Percentiles rank a stretch among this genome's conserved stretches.
phyloP scores from a whole-genome alignment of 2,329 filamentous ascomycete genomes.

The Chaetomium olivaceum region DNA sequence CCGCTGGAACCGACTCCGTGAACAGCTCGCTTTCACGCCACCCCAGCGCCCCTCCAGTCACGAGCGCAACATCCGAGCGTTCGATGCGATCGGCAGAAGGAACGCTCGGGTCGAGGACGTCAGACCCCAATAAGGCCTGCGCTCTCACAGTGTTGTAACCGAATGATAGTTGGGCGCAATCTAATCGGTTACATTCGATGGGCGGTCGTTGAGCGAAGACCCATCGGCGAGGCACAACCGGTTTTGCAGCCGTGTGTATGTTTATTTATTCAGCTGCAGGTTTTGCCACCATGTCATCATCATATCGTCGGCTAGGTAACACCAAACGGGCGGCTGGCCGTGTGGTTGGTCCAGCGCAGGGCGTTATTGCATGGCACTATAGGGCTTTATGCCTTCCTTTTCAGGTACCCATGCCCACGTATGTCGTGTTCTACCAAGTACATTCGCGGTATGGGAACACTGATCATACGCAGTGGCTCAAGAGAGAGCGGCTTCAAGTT shows the following conservation, averaged over 20 bases:
- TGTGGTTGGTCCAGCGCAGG: background rate
- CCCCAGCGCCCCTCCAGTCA: background rate
- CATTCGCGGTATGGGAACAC: no score
- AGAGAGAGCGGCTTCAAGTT: background rate
- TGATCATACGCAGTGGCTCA: background rate
- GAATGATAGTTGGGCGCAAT: slow-evolving; percentile 5
- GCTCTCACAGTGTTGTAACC: background rate
- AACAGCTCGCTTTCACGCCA: background rate
- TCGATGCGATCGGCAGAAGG: background rate
- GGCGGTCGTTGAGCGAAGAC: background rate
- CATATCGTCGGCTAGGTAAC: background rate
- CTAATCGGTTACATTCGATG: slow-evolving; percentile 10
- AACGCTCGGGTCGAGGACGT: background rate
- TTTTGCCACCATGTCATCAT: background rate
- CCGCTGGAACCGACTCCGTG: background rate
- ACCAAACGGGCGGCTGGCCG: background rate
- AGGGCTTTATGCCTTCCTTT: slow-evolving; percentile 5
- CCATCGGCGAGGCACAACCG: background rate
- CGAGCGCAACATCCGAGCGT: background rate
- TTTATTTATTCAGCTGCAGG: slow-evolving; percentile 8
- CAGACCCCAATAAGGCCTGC: background rate
- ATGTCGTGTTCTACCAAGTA: background rate
- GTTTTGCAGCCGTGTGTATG: background rate
- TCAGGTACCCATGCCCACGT: background rate
- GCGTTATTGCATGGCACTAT: background rate